Evolutionary conservation across 345 rosid species (phyloP), one percentile per base, ranked within the genome.

Genomic region (Xanthoceras sorbifolium): DNA sequence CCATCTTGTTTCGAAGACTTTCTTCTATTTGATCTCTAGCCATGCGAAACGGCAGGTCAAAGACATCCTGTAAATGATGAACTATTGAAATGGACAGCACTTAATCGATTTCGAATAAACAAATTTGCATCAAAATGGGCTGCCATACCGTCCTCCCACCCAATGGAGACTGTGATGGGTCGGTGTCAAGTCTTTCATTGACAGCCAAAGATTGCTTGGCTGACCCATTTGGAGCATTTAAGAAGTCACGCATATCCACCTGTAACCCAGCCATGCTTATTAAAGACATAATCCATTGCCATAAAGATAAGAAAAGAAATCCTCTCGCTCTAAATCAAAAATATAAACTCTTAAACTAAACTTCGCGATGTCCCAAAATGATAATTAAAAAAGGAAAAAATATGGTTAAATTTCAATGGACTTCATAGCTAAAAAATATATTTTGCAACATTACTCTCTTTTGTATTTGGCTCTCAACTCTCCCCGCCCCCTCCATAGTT

Each of bases 11-110:
- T 46, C 98, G 87, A 74, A 93, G 95, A 82, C 92, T 96, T 83
- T 92, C 98, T 87, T 93, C 99, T 79, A 96, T 96, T 85, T 96
- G 97, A 82, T 91, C 92, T 86, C 97, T 87, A 68, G 97, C 99
- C 94, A 96, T 91, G 81, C 84, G 97, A 65, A 90, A 85, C 57
- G 99, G 99, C 80, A 96, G 78, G 81, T 96, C 99, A 74, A 96
- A 93, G 52, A 93, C 91, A 68, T 96, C 99, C 98, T 93, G 87
- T 66, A 71, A 76, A 82, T 60, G 52, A 55, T 52, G 23, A 52
- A 46, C 61, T 25, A 54, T 50, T 52, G 3, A 79, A 23, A 64
- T 22, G 72, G 34, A 77, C 18, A 75, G 62, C 72, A 32, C 0
- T 31, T 10, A 28, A 64, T 40, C 40, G 54, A 34, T 46, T 14